phyloP scores from a whole-genome alignment of 495 filamentous ascomycete species.

The Hypoxylon crocopeplum region DNA sequence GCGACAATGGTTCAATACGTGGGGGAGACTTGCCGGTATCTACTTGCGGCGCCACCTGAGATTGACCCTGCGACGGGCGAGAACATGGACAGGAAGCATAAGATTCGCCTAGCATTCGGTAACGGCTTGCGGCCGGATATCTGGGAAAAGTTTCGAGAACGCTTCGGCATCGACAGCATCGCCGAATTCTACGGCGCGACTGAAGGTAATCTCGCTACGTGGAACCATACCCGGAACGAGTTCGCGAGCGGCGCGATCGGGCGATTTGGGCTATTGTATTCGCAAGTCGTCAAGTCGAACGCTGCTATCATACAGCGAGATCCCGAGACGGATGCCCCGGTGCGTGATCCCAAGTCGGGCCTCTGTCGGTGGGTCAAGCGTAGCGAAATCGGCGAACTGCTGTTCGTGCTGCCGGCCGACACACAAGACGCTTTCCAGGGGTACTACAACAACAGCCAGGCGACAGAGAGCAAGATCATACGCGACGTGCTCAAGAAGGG shows the following conservation, averaged over 20 bases:
- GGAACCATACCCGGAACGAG: conserved; percentile 78
- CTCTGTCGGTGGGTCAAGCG: conserved; percentile 67
- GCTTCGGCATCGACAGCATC: conserved; percentile 82
- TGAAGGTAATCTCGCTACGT: conserved; percentile 74
- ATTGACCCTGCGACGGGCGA: conserved; percentile 69
- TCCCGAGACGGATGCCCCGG: conserved; percentile 70
- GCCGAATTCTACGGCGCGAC: conserved; percentile 92
- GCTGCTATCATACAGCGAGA: conserved; percentile 76
- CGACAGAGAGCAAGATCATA: conserved; percentile 80
- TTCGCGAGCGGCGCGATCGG: conserved; percentile 84
- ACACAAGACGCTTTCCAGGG: conserved; percentile 77
- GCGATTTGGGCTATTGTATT: conserved; percentile 69
- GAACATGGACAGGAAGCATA: conserved; percentile 78
- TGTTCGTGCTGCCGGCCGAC: conserved; percentile 76
- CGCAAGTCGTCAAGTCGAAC: conserved; percentile 56
- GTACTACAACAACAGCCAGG: conserved; percentile 79
- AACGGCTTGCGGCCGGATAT: conserved; percentile 94
- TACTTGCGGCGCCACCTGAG: conserved; percentile 73
- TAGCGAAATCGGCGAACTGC: conserved; percentile 79
- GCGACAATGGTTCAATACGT: conserved; percentile 94
- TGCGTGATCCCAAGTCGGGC: conserved; percentile 73
- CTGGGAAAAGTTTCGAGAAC: conserved; percentile 85
- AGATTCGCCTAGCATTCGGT: conserved; percentile 81
- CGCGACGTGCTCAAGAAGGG: conserved; percentile 79
- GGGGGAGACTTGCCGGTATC: conserved; percentile 91